Evolutionary conservation across 2,329 filamentous ascomycete species (phyloP).

Genomic region (Trichoderma simmonsii): DNA sequence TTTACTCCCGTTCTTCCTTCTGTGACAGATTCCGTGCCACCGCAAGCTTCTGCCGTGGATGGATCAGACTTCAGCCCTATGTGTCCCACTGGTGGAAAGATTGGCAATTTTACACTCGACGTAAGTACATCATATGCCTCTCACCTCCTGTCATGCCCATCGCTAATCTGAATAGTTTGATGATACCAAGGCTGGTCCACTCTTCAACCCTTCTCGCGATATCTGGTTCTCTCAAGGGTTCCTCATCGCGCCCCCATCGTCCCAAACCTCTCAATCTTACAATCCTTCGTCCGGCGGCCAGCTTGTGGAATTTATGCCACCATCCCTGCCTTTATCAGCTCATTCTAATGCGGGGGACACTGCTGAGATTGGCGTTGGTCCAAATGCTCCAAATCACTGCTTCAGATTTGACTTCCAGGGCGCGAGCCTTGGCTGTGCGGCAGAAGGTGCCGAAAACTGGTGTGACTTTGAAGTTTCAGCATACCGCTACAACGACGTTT

Average conservation of each 20-base stretch:
- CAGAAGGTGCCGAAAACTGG: constrained; percentile 34
- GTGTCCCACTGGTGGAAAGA: constrained; percentile 31
- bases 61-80: constrained; percentile 23
- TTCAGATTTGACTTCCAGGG: constrained; percentile 41
- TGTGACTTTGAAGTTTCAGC: constrained; percentile 43
- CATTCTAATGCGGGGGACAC: constrained; percentile 31
- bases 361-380: constrained; percentile 40
- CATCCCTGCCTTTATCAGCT: constrained; percentile 29
- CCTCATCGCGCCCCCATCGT: constrained; percentile 36
- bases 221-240: constrained; percentile 44
- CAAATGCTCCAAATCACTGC: constrained; percentile 35
- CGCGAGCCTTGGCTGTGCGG: constrained; percentile 40
- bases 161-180: constrained; percentile 36
- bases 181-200: constrained; percentile 33
- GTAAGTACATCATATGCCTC: constrained; percentile 29
- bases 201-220: constrained; percentile 40
- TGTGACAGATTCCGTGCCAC: constrained; percentile 11
- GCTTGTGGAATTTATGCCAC: constrained; percentile 40
- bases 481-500: constrained; percentile 36
- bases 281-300: constrained; percentile 39
- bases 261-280: constrained; percentile 33
- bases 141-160: not conserved
- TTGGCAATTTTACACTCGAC: constrained; percentile 39
- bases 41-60: constrained; percentile 14
- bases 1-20: constrained; percentile 17